Conservation (phyloP, 768 basidiomycete genomes). For the Xerocomellus intermedius region DNA sequence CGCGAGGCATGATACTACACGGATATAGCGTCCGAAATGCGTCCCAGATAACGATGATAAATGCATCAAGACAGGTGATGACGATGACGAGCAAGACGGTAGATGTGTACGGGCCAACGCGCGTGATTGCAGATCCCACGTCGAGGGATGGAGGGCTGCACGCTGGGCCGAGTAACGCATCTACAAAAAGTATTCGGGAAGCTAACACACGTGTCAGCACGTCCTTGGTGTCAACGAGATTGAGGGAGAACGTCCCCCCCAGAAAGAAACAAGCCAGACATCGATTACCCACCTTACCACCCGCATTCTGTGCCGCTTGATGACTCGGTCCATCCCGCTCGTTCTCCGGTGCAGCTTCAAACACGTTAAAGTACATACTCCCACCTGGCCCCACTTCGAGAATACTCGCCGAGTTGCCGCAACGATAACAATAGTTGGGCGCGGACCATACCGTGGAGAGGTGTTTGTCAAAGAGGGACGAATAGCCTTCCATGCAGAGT, state of each 20-base stretch:
- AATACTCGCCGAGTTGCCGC: constrained; percentile 96
- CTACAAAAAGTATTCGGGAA: constrained; percentile 78
- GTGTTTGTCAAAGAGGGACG: constrained; percentile 94
- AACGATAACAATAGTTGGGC: constrained; percentile 98
- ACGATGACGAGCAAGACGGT: constrained; percentile 1
- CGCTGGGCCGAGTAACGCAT: not conserved
- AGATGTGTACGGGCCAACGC: not conserved
- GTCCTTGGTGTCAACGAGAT: not conserved
- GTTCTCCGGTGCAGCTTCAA: constrained; percentile 98
- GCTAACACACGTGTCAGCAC: constrained; percentile 37
- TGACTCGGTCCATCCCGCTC: constrained; percentile 87
- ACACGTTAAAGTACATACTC: constrained; percentile 92
- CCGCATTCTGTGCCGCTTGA: constrained; percentile 68
- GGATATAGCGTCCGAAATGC: constrained; percentile 5
- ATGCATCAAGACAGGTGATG: not conserved
- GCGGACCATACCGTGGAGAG: constrained; percentile 98
- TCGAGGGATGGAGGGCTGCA: not conserved
- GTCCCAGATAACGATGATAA: constrained; percentile 6
- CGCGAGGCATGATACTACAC: not conserved
- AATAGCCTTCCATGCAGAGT: constrained; percentile 98
- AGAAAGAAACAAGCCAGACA: not conserved
- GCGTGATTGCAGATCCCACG: constrained; percentile 9
- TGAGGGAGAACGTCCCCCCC: not conserved
- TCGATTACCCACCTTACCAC: constrained; percentile 58
- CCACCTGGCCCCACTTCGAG: constrained; percentile 92